These are phyloP conservation scores for Piper longum DNA, from an alignment of 164 flowering plant genomes.

Conservation along the genomic window DNA sequence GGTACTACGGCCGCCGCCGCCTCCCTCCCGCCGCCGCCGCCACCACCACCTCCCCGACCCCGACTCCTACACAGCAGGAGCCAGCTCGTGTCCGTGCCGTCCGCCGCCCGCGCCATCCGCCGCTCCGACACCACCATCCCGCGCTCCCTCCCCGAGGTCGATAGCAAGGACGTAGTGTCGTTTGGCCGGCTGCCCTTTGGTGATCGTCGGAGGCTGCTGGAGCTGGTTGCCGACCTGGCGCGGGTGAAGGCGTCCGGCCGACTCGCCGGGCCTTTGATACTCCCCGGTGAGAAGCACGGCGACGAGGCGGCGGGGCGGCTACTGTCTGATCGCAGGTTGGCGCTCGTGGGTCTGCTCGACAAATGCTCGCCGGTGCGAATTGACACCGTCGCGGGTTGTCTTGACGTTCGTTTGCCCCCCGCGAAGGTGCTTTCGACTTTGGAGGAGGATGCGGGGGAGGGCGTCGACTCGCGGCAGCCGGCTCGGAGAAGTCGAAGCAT, in stretches of 20 bases:
- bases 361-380: background rate
- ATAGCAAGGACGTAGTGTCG: slow-evolving; percentile 12
- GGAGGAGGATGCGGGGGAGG: slow-evolving; percentile 21
- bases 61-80: too few species aligned
- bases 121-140: background rate
- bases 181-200: slow-evolving; percentile 60
- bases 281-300: slow-evolving; percentile 19
- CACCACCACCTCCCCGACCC: slow-evolving; percentile 5
- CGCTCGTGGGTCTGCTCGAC: slow-evolving; percentile 27
- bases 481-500: slow-evolving; percentile 32
- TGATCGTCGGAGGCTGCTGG: slow-evolving; percentile 70
- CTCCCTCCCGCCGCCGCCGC: slow-evolving; percentile 21
- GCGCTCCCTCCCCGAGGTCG: slow-evolving; percentile 22
- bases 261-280: slow-evolving; percentile 31
- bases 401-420: slow-evolving; percentile 18
- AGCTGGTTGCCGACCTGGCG: slow-evolving; percentile 38
- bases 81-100: slow-evolving; percentile 12
- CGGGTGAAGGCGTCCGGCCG: slow-evolving; percentile 29
- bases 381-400: background rate
- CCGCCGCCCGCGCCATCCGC: slow-evolving; percentile 11
- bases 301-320: slow-evolving; percentile 23
- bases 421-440: slow-evolving; percentile 27
- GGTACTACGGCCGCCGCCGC: too few species aligned
- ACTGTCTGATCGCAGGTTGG: slow-evolving; percentile 35
- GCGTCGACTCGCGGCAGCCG: slow-evolving; percentile 10